These are phyloP conservation scores for Corinectria fuckeliana DNA, from an alignment of 2,329 filamentous ascomycete genomes.

Conservation along the genomic window DNA sequence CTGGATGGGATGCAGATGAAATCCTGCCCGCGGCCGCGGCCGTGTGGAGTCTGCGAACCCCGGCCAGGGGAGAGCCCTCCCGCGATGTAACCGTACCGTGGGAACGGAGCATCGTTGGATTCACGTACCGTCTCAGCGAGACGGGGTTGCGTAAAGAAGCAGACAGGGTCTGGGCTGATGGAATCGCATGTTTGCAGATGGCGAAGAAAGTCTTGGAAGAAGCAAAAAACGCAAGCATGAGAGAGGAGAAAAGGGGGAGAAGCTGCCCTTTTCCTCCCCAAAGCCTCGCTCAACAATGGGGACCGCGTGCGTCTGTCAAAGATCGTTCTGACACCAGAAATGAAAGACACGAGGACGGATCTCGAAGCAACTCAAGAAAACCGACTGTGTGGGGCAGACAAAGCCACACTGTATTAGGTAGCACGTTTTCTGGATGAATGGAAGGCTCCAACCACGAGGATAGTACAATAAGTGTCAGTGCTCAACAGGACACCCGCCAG, in stretches of 20 bases:
- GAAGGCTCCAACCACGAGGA: neutral
- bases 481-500: neutral
- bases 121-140: conserved; percentile 27
- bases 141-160: conserved; percentile 19
- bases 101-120: conserved; percentile 14
- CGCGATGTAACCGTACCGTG: conserved; percentile 25
- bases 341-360: neutral
- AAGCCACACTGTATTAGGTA: conserved; percentile 10
- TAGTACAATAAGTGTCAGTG: neutral
- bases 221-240: conserved; percentile 5
- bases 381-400: neutral
- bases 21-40: conserved; percentile 14
- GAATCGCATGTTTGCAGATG: conserved; percentile 24
- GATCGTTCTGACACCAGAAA: neutral
- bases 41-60: conserved; percentile 21
- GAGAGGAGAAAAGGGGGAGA: neutral
- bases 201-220: conserved; percentile 21
- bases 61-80: conserved; percentile 15
- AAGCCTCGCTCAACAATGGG: neutral
- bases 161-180: conserved; percentile 21
- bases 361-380: neutral
- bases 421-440: no score
- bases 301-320: neutral
- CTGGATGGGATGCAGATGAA: conserved; percentile 17
- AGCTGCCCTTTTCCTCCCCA: neutral